phyloP scores from a whole-genome alignment of 2,329 filamentous ascomycete species.

The Monilinia laxa region DNA sequence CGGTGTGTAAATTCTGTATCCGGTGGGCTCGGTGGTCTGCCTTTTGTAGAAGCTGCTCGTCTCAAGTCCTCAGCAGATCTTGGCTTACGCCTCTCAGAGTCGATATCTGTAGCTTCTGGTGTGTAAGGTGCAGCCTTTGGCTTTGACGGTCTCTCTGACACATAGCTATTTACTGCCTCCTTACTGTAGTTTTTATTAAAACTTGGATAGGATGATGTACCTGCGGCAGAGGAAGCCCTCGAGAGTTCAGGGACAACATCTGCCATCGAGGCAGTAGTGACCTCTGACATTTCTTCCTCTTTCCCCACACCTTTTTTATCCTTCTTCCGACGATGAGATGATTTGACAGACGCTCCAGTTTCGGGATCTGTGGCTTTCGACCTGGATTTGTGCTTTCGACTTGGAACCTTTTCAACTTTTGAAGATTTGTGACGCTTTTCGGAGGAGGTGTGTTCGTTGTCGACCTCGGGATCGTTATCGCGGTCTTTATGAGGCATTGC shows the following conservation, averaged over 20 bases:
- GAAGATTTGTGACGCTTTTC: slow-evolving; percentile 36
- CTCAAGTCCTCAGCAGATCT: slow-evolving; percentile 49
- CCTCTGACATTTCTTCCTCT: slow-evolving; percentile 28
- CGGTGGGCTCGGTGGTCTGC: slow-evolving; percentile 61
- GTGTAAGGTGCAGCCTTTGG: slow-evolving; percentile 50
- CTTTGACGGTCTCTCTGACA: slow-evolving; percentile 27
- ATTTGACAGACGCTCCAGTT: slow-evolving; percentile 38
- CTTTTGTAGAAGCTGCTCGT: slow-evolving; percentile 46
- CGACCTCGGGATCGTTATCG: slow-evolving; percentile 34
- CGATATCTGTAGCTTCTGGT: slow-evolving; percentile 70
- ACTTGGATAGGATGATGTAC: slow-evolving; percentile 59
- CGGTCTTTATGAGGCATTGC: slow-evolving; percentile 26
- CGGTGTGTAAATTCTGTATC: slow-evolving; percentile 58
- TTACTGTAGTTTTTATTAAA: slow-evolving; percentile 93
- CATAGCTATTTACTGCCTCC: slow-evolving; percentile 66
- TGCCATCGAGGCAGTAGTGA: slow-evolving; percentile 42
- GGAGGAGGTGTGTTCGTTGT: slow-evolving; percentile 34
- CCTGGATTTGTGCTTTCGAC: slow-evolving; percentile 40
- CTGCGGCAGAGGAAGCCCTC: slow-evolving; percentile 39
- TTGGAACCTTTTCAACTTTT: slow-evolving; percentile 39
- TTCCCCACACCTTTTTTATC: slow-evolving; percentile 34
- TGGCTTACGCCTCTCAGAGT: slow-evolving; percentile 49
- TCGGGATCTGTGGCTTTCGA: slow-evolving; percentile 38
- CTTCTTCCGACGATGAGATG: slow-evolving; percentile 36
- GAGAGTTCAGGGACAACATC: slow-evolving; percentile 52